Percentiles rank a stretch among this genome's conserved stretches.
Evolutionary conservation across 2,329 filamentous ascomycete genomes (phyloP).

Genomic region (Ceratocystis diversiconidia): DNA sequence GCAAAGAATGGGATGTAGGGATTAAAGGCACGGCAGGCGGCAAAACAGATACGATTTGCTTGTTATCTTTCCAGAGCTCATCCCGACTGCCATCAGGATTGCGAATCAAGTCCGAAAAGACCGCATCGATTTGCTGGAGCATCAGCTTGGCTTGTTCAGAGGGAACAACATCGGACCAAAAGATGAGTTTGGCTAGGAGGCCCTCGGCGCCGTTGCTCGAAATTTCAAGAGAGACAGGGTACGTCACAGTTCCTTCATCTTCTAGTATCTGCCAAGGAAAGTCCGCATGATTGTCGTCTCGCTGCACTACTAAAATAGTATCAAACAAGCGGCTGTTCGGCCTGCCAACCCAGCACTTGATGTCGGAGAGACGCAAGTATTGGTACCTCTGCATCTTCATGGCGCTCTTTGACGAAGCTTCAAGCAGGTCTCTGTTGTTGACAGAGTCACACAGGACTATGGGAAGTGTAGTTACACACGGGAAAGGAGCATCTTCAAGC

Average conservation of each 20-base stretch:
- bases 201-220: slow-evolving; percentile 37
- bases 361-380: slow-evolving; percentile 52
- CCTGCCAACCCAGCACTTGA: slow-evolving; percentile 58
- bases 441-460: slow-evolving; percentile 33
- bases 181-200: slow-evolving; percentile 52
- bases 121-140: slow-evolving; percentile 55
- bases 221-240: slow-evolving; percentile 67
- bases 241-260: slow-evolving; percentile 60
- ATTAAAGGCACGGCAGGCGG: slow-evolving; percentile 47
- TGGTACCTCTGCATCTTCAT: slow-evolving; percentile 53
- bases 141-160: slow-evolving; percentile 51
- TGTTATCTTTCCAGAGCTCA: background rate
- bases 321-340: slow-evolving; percentile 60
- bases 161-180: slow-evolving; percentile 50
- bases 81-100: slow-evolving; percentile 27
- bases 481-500: slow-evolving; percentile 50
- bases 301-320: slow-evolving; percentile 69
- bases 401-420: slow-evolving; percentile 51
- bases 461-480: slow-evolving; percentile 71
- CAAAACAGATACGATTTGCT: slow-evolving; percentile 44
- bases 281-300: slow-evolving; percentile 10
- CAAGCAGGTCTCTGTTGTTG: slow-evolving; percentile 43
- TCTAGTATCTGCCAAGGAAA: slow-evolving; percentile 44
- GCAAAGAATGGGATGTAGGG: slow-evolving; percentile 40
- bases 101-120: slow-evolving; percentile 45